phyloP scores from a whole-genome alignment of 2,329 filamentous ascomycete genomes.

The Coccinonectria pachysandricola region DNA sequence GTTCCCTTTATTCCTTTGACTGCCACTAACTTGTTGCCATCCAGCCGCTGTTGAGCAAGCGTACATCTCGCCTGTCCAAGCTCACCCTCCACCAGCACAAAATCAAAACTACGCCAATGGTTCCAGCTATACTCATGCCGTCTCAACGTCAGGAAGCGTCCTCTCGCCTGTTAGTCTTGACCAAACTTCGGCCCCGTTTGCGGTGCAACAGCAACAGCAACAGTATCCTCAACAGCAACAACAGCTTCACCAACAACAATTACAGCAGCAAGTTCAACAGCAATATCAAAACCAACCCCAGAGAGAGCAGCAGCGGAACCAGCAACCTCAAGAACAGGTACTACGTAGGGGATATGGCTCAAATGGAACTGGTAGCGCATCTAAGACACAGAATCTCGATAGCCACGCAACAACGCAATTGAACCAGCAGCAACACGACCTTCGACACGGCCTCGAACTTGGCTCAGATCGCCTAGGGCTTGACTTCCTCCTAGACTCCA shows the following conservation, averaged over 20 bases:
- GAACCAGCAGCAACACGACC: constrained; percentile 38
- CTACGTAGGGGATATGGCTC: no score
- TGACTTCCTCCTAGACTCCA: constrained; percentile 59
- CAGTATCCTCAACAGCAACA: constrained; percentile 11
- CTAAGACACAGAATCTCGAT: constrained; percentile 2
- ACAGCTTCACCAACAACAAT: constrained; percentile 4
- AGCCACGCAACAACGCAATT: constrained; percentile 16
- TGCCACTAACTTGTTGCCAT: constrained; percentile 3
- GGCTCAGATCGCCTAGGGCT: constrained; percentile 59
- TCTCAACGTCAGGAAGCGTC: constrained; percentile 15
- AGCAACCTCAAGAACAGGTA: constrained; percentile 1
- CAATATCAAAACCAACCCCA: constrained; percentile 3
- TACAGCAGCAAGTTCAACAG: constrained; percentile 2
- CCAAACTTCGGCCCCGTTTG: constrained; percentile 2
- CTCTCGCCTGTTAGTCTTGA: constrained; percentile 16
- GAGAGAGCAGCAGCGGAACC: constrained; percentile 2
- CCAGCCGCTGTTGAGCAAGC: constrained; percentile 19
- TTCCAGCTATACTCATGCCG: constrained; percentile 14
- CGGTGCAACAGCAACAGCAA: constrained; percentile 3
- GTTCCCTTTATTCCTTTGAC: background rate
- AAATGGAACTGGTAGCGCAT: background rate
- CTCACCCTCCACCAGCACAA: constrained; percentile 16
- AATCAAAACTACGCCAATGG: constrained; percentile 8
- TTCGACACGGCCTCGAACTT: constrained; percentile 48
- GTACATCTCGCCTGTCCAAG: constrained; percentile 24